phyloP scores from a whole-genome alignment of 305 asterid species.

The Rubia peregrina region DNA sequence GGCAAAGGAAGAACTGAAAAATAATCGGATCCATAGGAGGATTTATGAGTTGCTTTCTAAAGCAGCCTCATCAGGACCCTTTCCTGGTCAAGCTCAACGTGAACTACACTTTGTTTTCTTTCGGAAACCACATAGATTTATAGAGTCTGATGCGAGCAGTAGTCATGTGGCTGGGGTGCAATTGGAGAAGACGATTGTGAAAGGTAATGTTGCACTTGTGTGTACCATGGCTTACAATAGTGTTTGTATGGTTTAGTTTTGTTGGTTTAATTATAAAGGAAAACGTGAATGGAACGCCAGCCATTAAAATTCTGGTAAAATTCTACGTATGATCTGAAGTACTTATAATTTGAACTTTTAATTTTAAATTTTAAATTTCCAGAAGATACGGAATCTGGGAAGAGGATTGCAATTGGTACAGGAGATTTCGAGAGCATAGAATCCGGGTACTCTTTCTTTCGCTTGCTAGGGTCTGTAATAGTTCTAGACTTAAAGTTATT shows the following conservation, averaged over 20 bases:
- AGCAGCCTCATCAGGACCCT: constrained; percentile 43
- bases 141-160: constrained; percentile 38
- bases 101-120: constrained; percentile 91
- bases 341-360: background rate
- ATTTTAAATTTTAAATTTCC: constrained; percentile 9
- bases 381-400: constrained; percentile 46
- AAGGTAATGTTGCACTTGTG: constrained; percentile 36
- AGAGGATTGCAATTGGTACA: constrained; percentile 74
- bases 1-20: constrained; percentile 85
- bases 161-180: constrained; percentile 63
- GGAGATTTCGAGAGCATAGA: constrained; percentile 52
- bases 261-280: background rate
- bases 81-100: constrained; percentile 39
- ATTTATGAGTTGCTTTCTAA: constrained; percentile 78
- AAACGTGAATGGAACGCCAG: background rate
- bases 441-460: constrained; percentile 43
- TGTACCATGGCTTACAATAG: background rate
- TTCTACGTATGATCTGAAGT: background rate
- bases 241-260: background rate
- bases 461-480: background rate
- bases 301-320: background rate
- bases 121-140: constrained; percentile 69
- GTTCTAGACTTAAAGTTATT: background rate
- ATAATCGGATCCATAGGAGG: constrained; percentile 75
- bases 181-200: constrained; percentile 67